Base-by-base conservation (phyloP, 1,284 basidiomycete species). In the Ceratorhiza oryzae-sativae region DNA sequence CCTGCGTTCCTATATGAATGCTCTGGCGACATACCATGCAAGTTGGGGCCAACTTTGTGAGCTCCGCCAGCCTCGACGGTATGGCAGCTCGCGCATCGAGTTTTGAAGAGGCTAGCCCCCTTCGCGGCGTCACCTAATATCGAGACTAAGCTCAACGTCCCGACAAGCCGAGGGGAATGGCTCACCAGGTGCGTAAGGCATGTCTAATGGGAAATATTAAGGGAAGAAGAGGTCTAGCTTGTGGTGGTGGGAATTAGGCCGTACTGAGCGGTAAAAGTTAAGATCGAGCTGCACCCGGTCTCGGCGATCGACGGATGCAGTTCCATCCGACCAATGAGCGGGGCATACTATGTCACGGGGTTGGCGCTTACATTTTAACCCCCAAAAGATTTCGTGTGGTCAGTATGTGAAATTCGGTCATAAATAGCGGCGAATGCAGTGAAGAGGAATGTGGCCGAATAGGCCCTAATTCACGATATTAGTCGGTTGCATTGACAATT, bases 71-170 rank as follows among this genome's bases (percentile, higher is more conserved):
- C 85, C 77, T 86, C 93, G 77, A 93, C 82, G 76, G 95, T 98
- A 84, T 99, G 97, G 86, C 97, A 99, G 82, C 98, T 95, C 73
- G 94, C 94, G 80, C 97, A 99, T 76, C 96, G 94, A 77, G 94
- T 97, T 88, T 94, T 94, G 90, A 95, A 95, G 80, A 95, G 90
- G 81, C 85, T 84, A 80, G 95, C 95, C 83, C 95, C 95, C 87
- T 96, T 97, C 75, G 77, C 77, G 79, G 89, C 82, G 84, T 97
- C 93, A 88, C 95, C 95, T 95, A 63, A 36, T n/a, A n/a, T n/a
- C n/a, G n/a, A n/a, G n/a, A n/a, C n/a, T n/a, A n/a, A n/a, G n/a
- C n/a, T n/a, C n/a, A n/a, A n/a, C n/a, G n/a, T n/a, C n/a, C n/a
- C n/a, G n/a, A 2, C 5, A 39, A 30, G 36, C 25, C 20, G 25